Conservation (phyloP, 345 rosid species). For the Odontarrhena argentea region DNA sequence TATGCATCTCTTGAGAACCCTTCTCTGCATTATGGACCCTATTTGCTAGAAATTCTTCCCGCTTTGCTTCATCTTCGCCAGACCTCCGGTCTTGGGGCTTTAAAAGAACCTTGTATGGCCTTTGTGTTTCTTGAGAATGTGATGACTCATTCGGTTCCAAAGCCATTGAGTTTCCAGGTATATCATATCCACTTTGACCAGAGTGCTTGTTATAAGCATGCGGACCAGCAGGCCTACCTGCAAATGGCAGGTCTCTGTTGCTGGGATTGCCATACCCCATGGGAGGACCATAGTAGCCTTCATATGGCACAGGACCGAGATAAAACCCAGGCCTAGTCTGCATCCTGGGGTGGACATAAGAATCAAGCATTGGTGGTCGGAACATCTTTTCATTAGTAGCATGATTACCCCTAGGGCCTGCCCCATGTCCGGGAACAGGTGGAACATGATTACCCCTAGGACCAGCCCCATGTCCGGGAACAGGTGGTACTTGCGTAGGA, state of each 20-base stretch:
- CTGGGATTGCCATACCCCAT: slow-evolving; percentile 67
- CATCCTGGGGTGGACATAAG: slow-evolving; percentile 76
- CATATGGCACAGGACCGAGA: slow-evolving; percentile 74
- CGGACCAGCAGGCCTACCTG: slow-evolving; percentile 75
- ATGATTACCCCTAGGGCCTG: slow-evolving; percentile 78
- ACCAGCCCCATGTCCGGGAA: slow-evolving; percentile 62
- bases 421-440: slow-evolving; percentile 58
- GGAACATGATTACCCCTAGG: slow-evolving; percentile 72
- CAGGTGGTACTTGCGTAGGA: slow-evolving; percentile 66
- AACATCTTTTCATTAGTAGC: slow-evolving; percentile 69
- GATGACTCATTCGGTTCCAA: slow-evolving; percentile 58
- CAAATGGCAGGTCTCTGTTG: slow-evolving; percentile 73
- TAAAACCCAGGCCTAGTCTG: slow-evolving; percentile 87
- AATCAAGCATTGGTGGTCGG: slow-evolving; percentile 80
- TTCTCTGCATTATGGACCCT: slow-evolving; percentile 46
- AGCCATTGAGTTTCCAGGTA: slow-evolving; percentile 46
- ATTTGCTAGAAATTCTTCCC: slow-evolving; percentile 46
- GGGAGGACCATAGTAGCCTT: slow-evolving; percentile 83
- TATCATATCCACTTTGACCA: slow-evolving; percentile 66
- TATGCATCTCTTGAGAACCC: slow-evolving; percentile 44
- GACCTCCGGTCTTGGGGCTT: slow-evolving; percentile 75
- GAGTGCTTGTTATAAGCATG: slow-evolving; percentile 53
- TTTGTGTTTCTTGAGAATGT: slow-evolving; percentile 58
- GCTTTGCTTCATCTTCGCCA: slow-evolving; percentile 56
- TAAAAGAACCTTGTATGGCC: slow-evolving; percentile 71